Evolutionary conservation across 176 grass and related monocot species (phyloP), one percentile per base, ranked within the genome.

Genomic region (Chloris gayana): DNA sequence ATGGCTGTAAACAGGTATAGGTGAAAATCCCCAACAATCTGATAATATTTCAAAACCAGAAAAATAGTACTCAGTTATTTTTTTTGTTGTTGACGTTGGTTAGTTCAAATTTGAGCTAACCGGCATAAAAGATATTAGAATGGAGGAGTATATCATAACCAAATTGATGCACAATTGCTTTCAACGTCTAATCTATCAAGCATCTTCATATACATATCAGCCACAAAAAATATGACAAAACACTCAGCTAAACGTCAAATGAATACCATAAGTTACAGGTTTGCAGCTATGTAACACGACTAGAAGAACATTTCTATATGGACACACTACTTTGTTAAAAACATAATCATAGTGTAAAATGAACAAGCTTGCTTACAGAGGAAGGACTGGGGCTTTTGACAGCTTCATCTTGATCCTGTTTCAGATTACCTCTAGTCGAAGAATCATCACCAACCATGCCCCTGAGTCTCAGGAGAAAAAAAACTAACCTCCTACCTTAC

Each of bases 401-500:
- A 86, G 32, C 75, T 53, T 88, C 84, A 75, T 83, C 69, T 5
- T 81, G 41, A 26, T 62, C 62, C 72, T 19, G 70, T 88, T 88
- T 86, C 82, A 91, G 74, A 91, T 85, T 79, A 83, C 78, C 61
- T 88, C 74, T 66, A 71, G 70, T 22, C 44, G 70, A 79, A 86
- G 79, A 75, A 85, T 86, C 83, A 83, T 83, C 86, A 76, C 76
- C 86, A 88, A 83, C 86, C 66, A 83, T 56, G 86, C 61, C 77
- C 66, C 45, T 67, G 70, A 54, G 70, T 69, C 45, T 78, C 30
- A 35, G 37, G 58, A 74, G 39, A 86, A 78, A 50, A 78, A 75
- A 19, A 67, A 0, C 72, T 22, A 42, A 80, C 57, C 15, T 38
- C 66, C 68, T 53, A 45, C 11, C 51, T 70, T 66, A 64, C 59